Base-by-base conservation (phyloP, 257 asterid genomes). In the Solanum rostratum region DNA sequence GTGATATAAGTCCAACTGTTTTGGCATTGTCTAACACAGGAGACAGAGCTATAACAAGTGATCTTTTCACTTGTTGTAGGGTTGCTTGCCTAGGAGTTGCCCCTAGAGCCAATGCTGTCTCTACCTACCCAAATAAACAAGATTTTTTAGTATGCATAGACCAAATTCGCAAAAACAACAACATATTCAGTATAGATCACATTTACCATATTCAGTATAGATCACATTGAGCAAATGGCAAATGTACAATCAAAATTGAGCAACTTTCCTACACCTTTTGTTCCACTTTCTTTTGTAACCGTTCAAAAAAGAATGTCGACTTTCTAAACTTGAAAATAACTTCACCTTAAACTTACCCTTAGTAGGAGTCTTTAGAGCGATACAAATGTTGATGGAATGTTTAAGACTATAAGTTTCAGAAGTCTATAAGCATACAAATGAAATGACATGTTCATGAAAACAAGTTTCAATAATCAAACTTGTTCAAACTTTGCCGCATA, bases 11-110 rank as follows among this genome's bases (percentile, higher is more conserved):
- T 1, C 99, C 99, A 0, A 96, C 98, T 0, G 99, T 94, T 84
- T 96, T 96, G 2, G 99, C 99, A 71, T 94, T 96, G 88, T 96
- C 99, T 86, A 96, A 69, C 7, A 93, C 95, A 13, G 99, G 99
- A 30, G 99, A 96, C 0, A 96, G 93, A 14, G 97, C 99, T 43
- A 96, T 88, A 3, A 94, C 93, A 2, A 96, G 89, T 3, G 99
- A 90, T 85, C 99, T 88, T 80, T 90, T 96, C 88, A 96, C 98
- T 82, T 96, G 99, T n/a, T 94, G 92, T 13, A 89, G 2, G 4
- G 98, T 94, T 4, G 99, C 99, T 81, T 96, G 98, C 7, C 95
- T 95, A 0, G 99, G 99, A 8, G 99, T 96, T 3, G 99, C 99
- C 63, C 99, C 99, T 0, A 96, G 92, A 13, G 99, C 98, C 27